Base-by-base conservation (phyloP, 2,329 filamentous ascomycete genomes). In the Penicillium sp. region DNA sequence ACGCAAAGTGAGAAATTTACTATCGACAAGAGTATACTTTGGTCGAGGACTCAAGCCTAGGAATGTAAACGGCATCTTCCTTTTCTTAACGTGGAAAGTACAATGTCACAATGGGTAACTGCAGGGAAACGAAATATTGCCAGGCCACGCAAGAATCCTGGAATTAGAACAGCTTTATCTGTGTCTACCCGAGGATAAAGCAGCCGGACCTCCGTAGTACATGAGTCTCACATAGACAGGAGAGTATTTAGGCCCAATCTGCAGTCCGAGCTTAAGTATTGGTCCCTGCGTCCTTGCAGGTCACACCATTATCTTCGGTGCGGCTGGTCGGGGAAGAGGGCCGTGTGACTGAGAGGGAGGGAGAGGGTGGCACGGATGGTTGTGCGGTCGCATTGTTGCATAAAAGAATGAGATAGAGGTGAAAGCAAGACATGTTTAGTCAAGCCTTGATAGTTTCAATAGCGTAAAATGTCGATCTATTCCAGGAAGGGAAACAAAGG, bases 261-360 rank as follows among this genome's bases (percentile, higher is more conserved):
- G 41, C 21, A 28, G 45, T 40, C 42, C 44, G 40, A 47, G 43
- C 60, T 58, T 57, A 60, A 51, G 55, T 50, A 56, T 58, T 61
- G 59, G 64, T 58, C 60, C 58, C 58, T 63, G 61, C 59, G 51
- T 58, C 42, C 17, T 41, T 43, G 42, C 28, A 55, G 41, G 60
- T 63, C 37, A 44, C 48, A 61, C 61, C 24, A 45, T 45, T 55
- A 63, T 62, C 56, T 57, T 61, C 63, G 58, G 60, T 37, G 57
- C 51, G 38, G 40, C 49, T 47, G 47, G 32, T 31, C 35, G 39
- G 47, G 41, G 45, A 42, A 59, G 53, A 49, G 49, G 47, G 43
- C 43, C 52, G 58, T 61, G 51, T 43, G 45, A 61, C 57, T 28
- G 31, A 33, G 46, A 47, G 33, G 39, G 53, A 52, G 41, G 31